A percentile compares a stretch with the other conserved stretches of the same genome.
phyloP scores from a whole-genome alignment of 305 asterid species.

The Fraxinus sp. region DNA sequence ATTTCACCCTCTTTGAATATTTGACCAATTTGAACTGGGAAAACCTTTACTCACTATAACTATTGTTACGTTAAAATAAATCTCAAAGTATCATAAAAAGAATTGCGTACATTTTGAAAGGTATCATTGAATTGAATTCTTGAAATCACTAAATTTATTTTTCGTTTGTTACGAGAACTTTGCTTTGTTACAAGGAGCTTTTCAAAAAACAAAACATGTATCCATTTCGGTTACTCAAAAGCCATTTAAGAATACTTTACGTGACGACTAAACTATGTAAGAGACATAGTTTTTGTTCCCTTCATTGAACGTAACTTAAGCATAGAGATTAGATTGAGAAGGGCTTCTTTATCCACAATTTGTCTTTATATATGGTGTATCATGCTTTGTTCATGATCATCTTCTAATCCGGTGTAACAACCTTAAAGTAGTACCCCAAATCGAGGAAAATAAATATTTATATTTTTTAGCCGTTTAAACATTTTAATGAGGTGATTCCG shows the following conservation, averaged over 20 bases:
- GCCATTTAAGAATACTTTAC: neutral
- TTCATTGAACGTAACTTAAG: constrained; percentile 3
- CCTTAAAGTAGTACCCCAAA: constrained; percentile 5
- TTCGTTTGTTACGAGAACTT: neutral
- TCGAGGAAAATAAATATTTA: neutral
- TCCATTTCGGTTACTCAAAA: neutral
- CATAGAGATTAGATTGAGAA: neutral
- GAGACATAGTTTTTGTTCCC: neutral
- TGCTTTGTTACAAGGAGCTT: neutral
- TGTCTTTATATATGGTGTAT: neutral
- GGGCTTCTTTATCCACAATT: constrained; percentile 8
- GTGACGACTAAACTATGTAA: neutral
- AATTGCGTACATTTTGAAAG: too few species aligned
- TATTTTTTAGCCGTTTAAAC: neutral
- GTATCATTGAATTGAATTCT: neutral
- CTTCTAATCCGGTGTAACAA: constrained; percentile 20
- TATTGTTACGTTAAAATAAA: too few species aligned
- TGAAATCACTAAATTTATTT: constrained; percentile 11
- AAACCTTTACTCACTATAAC: too few species aligned
- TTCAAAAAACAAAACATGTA: neutral
- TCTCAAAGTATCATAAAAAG: too few species aligned
- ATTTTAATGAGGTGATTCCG: neutral
- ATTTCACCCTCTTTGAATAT: too few species aligned
- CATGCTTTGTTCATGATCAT: constrained; percentile 10
- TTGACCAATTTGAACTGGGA: too few species aligned